Evolutionary conservation across 805 yeast genomes (phyloP).

Genomic region (Wickerhamiella kurtzmanii): DNA sequence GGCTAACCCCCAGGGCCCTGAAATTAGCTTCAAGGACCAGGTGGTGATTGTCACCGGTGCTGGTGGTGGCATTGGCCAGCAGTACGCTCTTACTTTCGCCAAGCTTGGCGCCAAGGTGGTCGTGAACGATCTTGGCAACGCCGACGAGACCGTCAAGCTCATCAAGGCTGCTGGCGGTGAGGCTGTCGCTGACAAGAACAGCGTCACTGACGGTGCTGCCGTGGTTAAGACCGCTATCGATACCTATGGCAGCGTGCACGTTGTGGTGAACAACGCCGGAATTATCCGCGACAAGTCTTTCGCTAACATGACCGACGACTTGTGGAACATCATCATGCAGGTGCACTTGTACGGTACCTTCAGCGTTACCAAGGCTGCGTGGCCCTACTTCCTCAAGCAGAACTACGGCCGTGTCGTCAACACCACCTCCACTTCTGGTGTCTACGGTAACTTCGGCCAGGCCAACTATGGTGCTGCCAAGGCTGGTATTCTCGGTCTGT

Average conservation of each 20-base stretch:
- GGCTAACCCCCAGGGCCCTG: slow-evolving; percentile 43
- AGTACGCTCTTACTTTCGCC: slow-evolving; percentile 75
- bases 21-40: slow-evolving; percentile 57
- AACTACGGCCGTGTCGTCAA: slow-evolving; percentile 72
- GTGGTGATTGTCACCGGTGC: slow-evolving; percentile 92
- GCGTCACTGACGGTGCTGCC: slow-evolving; percentile 65
- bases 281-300: slow-evolving; percentile 83
- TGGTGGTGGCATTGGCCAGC: slow-evolving; percentile 86
- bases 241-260: slow-evolving; percentile 70
- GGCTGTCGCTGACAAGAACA: slow-evolving; percentile 75
- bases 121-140: slow-evolving; percentile 75
- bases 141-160: slow-evolving; percentile 60
- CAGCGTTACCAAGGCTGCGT: slow-evolving; percentile 72
- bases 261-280: slow-evolving; percentile 88
- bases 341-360: slow-evolving; percentile 77
- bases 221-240: slow-evolving; percentile 67
- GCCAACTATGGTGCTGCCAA: slow-evolving; percentile 93
- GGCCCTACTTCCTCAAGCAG: slow-evolving; percentile 79
- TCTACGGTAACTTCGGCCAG: slow-evolving; percentile 95
- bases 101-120: slow-evolving; percentile 91
- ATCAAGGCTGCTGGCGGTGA: slow-evolving; percentile 57
- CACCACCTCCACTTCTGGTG: slow-evolving; percentile 91
- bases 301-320: slow-evolving; percentile 65
- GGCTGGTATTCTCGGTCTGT: slow-evolving; percentile 72
- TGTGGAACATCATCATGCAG: slow-evolving; percentile 68